phyloP scores from a whole-genome alignment of 306 rosid genomes.

The Cicer bijugum region DNA sequence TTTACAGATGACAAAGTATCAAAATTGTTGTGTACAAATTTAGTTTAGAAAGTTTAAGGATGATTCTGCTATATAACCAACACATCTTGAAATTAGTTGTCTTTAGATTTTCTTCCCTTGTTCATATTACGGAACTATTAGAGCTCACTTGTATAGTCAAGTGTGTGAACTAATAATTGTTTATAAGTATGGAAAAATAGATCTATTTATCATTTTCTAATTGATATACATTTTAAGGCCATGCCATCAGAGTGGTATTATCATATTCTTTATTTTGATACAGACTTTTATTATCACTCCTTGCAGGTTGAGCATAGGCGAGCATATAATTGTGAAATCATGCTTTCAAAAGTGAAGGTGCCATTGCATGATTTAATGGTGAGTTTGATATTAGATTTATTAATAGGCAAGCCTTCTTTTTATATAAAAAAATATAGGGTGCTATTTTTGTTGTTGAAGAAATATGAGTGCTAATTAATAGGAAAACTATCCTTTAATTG shows the following conservation, averaged over 20 bases:
- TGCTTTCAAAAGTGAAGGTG: conserved; percentile 95
- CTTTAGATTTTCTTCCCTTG: conserved; percentile 35
- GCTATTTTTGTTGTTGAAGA: neutral
- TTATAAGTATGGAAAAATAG: conserved; percentile 31
- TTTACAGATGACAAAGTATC: conserved; percentile 28
- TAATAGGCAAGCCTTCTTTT: neutral
- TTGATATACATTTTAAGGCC: conserved; percentile 32
- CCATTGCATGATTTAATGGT: conserved; percentile 88
- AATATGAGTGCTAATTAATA: conserved; percentile 22
- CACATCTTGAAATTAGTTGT: conserved; percentile 29
- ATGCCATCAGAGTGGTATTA: neutral
- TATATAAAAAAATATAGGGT: neutral
- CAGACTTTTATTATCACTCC: conserved; percentile 31
- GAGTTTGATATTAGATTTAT: conserved; percentile 47
- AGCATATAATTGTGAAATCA: conserved; percentile 93
- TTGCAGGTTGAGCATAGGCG: conserved; percentile 89
- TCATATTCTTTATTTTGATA: conserved; percentile 32
- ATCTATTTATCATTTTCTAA: conserved; percentile 25
- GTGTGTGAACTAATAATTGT: conserved; percentile 35
- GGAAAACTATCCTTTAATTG: conserved; percentile 25
- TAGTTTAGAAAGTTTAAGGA: conserved; percentile 31
- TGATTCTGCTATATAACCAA: conserved; percentile 8
- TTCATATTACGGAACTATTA: conserved; percentile 32
- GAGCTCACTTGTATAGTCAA: conserved; percentile 23
- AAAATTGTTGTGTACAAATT: conserved; percentile 10